Evolutionary conservation across 352 stramenopile species (phyloP), one percentile per base, ranked within the genome.

Genomic region (Phytophthora pinifolia): DNA sequence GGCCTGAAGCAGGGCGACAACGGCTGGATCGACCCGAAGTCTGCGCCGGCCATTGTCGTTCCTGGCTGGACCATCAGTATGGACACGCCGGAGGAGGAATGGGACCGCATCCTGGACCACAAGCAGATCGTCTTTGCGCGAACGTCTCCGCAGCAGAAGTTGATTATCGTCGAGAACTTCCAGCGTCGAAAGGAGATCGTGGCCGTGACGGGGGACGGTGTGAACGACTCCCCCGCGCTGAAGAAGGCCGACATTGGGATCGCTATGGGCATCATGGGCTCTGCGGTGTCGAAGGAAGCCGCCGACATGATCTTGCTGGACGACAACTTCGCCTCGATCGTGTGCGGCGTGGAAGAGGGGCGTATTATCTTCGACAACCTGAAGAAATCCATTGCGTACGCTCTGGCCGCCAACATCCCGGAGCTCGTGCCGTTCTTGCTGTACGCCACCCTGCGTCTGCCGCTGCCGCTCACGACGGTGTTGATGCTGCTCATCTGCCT

Each of bases 241-340:
- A 98, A 98, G 65, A 90, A 97, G 65, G 96, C 96, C 6, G 94
- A 99, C 61, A 98, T 99, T 75, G 97, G 97, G 72, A 96, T 99
- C 58, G 96, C 97, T 3, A 99, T 99, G 96, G 97, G 96, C 55
- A 97, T 98, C 55, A 97, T 94, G 73, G 97, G 97, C 54, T 98
- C 96, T 25, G 94, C 96, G 49, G 97, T 99, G 6, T 95, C 96
- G 31, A 97, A 97, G 59, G 82, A 97, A 60, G 91, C 92, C 15
- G 92, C 96, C n/a, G 89, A 99, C 49, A 97, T 98, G 89, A 97
- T 98, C 62, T 59, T 99, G 9, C 68, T 98, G 20, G 88, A 99
- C 74, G 96, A 99, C 69, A 98, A 99, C 73, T 99, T 99, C 67
- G 90, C 91, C 1, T 98, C 93, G 2, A 98, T 99, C 61, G 92